phyloP scores from a whole-genome alignment of 2,329 filamentous ascomycete species.

The Aspergillus unguis region DNA sequence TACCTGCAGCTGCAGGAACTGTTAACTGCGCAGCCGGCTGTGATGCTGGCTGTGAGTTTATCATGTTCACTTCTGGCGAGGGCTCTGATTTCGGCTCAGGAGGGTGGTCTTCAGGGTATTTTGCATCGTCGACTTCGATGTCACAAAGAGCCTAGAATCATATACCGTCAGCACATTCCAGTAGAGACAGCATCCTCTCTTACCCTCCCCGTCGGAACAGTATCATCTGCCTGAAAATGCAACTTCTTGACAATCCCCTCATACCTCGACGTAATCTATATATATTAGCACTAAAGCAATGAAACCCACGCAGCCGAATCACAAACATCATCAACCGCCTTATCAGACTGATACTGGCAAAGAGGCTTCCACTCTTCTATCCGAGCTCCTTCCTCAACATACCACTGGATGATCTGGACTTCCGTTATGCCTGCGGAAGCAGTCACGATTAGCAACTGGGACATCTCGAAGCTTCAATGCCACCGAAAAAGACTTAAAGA shows the following conservation, averaged over 20 bases:
- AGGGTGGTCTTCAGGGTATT: conserved; percentile 58
- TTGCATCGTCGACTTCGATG: conserved; percentile 83
- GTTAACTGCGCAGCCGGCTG: conserved; percentile 14
- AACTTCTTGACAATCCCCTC: conserved; percentile 94
- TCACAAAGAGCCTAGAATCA: conserved; percentile 74
- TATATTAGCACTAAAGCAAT: conserved; percentile 25
- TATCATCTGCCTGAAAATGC: conserved; percentile 92
- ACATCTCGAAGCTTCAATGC: no score
- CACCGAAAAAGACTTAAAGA: no score
- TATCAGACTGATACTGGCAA: conserved; percentile 98
- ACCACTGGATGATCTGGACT: conserved; percentile 99
- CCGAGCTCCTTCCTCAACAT: conserved; percentile 89
- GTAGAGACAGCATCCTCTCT: neutral
- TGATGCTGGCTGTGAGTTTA: conserved; percentile 13
- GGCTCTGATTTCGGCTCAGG: conserved; percentile 27
- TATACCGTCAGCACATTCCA: conserved; percentile 7
- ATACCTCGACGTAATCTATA: conserved; percentile 93
- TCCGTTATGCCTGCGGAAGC: conserved; percentile 81
- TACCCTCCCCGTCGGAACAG: conserved; percentile 83
- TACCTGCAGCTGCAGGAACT: conserved; percentile 8
- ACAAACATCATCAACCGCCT: conserved; percentile 65
- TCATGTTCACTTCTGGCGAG: conserved; percentile 16
- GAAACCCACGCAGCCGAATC: conserved; percentile 1
- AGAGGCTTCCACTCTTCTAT: conserved; percentile 98
- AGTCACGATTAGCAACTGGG: conserved; percentile 17